Base-by-base conservation (phyloP, 768 basidiomycete genomes). In the Udeniomyces megalosporus region DNA sequence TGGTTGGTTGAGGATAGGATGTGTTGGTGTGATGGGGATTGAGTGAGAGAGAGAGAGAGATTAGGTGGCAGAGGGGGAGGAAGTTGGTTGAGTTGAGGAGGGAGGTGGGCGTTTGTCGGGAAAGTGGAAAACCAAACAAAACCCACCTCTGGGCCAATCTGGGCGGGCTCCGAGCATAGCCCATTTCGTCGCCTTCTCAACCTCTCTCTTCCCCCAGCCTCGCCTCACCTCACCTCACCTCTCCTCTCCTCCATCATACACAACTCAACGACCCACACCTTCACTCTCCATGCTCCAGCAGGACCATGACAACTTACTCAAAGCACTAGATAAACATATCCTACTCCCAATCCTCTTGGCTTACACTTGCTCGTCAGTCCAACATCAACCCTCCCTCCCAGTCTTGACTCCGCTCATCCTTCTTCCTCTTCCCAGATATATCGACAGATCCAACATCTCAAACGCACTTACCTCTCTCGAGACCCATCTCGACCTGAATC, bases 381-480 rank as follows among this genome's bases (percentile, higher is more conserved):
- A 10, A 10, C 22, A 31, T 15, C 44, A 17, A n/a, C n/a, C 35
- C 28, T 46, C 14, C 46, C 24, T 59, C 3, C 4, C 24, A 32
- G 12, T 31, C 17, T 1, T 38, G 20, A 22, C 60, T n/a, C 17
- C 17, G 0, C 34, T n/a, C 32, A 22, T n/a, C 38, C 29, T 14
- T 46, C 46, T 32, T 44, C 28, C 49, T 3, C 17, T 11, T 29
- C 17, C n/a, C 26, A 0, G 20, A 26, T 65, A 65, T 46, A 58
- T 65, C 28, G 63, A 65, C 20, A 29, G 63, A 31, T 60, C 58
- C 4, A 65, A 65, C 38, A 54, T 65, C 29, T 46, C 58, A 11
- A 65, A 60, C 45, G 26, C 51, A 2, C 53, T 65, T 28, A 60
- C 63, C 20, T 65, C 63, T n/a, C 63, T 65, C 22, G 63, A 65